Conservation (phyloP, 495 filamentous ascomycete species). For the Penicillium cinerascens region DNA sequence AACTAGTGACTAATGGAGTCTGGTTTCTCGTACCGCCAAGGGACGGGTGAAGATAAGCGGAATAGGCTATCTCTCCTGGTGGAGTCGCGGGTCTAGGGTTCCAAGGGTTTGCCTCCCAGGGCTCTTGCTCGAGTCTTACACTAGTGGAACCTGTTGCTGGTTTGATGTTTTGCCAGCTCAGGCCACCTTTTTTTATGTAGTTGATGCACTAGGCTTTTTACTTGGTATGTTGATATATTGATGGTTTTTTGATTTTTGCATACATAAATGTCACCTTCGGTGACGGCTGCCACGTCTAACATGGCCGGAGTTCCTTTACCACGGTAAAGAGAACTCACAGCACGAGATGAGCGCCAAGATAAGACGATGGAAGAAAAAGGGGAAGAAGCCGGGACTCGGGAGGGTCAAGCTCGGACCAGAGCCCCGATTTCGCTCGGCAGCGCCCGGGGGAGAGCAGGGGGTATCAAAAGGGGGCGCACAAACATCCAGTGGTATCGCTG, state of each 20-base stretch:
- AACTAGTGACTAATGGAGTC: not conserved
- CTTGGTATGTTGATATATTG: not conserved
- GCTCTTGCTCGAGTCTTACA: too few relatives aligned
- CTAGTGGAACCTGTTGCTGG: too few relatives aligned
- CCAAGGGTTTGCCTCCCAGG: too few relatives aligned
- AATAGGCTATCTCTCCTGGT: not conserved
- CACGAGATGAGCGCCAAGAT: slow-evolving; percentile 37
- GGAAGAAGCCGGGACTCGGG: slow-evolving; percentile 2
- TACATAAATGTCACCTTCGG: slow-evolving; percentile 26
- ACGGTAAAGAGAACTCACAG: not conserved
- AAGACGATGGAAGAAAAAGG: slow-evolving; percentile 8
- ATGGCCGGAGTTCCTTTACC: slow-evolving; percentile 1
- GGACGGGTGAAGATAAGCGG: not conserved
- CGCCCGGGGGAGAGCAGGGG: slow-evolving; percentile 12
- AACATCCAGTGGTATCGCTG: slow-evolving; percentile 19
- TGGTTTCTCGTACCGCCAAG: not conserved
- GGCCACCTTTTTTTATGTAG: not conserved
- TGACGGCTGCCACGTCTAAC: slow-evolving; percentile 42
- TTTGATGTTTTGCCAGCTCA: not conserved
- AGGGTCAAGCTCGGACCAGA: slow-evolving; percentile 5
- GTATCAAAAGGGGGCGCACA: slow-evolving; percentile 27
- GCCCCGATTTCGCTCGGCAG: slow-evolving; percentile 1
- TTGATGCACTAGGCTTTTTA: not conserved
- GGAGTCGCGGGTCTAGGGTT: not conserved
- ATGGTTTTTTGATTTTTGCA: slow-evolving; percentile 8